phyloP scores from a whole-genome alignment of 331 rosid species.

The Quercus phellos region DNA sequence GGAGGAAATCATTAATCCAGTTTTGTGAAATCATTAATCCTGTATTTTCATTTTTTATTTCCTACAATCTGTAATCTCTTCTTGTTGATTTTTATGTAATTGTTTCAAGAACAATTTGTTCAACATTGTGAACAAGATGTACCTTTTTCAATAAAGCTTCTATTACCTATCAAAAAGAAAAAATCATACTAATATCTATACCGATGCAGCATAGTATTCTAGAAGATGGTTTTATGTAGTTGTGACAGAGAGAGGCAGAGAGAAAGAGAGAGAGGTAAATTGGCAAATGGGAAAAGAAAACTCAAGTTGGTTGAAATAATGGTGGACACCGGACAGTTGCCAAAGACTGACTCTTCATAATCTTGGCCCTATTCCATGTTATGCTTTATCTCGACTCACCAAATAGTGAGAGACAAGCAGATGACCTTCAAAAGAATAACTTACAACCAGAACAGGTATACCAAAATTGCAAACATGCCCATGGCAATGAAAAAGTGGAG shows the following conservation, averaged over 20 bases:
- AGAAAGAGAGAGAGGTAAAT: not conserved
- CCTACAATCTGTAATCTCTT: too few relatives aligned
- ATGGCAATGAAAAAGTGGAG: not conserved
- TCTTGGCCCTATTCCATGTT: not conserved
- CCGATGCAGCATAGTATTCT: not conserved
- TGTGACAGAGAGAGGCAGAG: not conserved
- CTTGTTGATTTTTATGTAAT: too few relatives aligned
- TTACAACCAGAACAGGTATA: not conserved
- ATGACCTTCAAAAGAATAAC: not conserved
- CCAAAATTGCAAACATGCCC: not conserved
- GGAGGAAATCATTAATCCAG: not conserved
- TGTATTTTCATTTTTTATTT: too few relatives aligned
- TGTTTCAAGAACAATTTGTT: too few relatives aligned
- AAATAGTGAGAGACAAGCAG: not conserved
- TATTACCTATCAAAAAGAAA: too few relatives aligned
- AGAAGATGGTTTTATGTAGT: not conserved
- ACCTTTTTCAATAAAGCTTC: too few relatives aligned
- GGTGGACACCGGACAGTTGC: not conserved
- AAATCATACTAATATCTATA: not conserved
- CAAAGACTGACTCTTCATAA: not conserved
- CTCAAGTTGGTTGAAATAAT: not conserved
- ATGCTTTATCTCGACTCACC: not conserved
- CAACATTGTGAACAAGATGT: too few relatives aligned
- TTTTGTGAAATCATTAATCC: not conserved
- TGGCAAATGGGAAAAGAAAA: not conserved